These are phyloP conservation scores for Candida mattraensis DNA, from an alignment of 805 yeast genomes.

Conservation along the genomic window DNA sequence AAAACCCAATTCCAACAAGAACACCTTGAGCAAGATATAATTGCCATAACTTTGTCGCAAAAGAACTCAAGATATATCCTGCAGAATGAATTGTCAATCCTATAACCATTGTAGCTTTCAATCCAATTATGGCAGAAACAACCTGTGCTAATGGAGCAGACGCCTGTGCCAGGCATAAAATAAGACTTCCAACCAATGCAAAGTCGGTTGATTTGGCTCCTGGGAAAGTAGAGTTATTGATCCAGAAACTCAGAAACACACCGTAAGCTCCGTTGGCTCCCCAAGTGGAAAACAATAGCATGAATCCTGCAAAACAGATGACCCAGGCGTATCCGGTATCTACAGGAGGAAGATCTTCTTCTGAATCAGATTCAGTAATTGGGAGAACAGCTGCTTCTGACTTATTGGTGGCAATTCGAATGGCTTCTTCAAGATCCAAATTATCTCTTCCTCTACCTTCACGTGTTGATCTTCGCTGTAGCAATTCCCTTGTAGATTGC, in stretches of 20 bases:
- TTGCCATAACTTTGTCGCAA: slow-evolving; percentile 48
- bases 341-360: slow-evolving; percentile 32
- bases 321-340: slow-evolving; percentile 68
- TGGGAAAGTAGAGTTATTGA: slow-evolving; percentile 45
- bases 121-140: slow-evolving; percentile 24
- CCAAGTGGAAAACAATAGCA: slow-evolving; percentile 57
- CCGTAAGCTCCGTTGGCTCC: slow-evolving; percentile 67
- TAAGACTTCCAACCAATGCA: slow-evolving; percentile 58
- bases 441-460: slow-evolving; percentile 22
- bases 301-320: slow-evolving; percentile 39
- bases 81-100: slow-evolving; percentile 47
- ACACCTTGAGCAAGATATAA: slow-evolving; percentile 55
- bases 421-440: slow-evolving; percentile 27
- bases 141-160: slow-evolving; percentile 26
- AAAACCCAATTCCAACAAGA: slow-evolving; percentile 51
- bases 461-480: slow-evolving; percentile 11
- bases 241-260: slow-evolving; percentile 54
- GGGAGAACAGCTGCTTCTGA: slow-evolving; percentile 7
- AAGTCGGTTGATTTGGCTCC: slow-evolving; percentile 58
- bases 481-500: slow-evolving; percentile 16
- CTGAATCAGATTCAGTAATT: not conserved
- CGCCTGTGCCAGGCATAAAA: slow-evolving; percentile 25
- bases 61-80: slow-evolving; percentile 52
- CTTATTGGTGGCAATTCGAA: slow-evolving; percentile 22
- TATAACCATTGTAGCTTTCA: slow-evolving; percentile 22